These are phyloP conservation scores for Filobasidium uniguttulatum DNA, from an alignment of 1,284 basidiomycete genomes.

Conservation along the genomic window DNA sequence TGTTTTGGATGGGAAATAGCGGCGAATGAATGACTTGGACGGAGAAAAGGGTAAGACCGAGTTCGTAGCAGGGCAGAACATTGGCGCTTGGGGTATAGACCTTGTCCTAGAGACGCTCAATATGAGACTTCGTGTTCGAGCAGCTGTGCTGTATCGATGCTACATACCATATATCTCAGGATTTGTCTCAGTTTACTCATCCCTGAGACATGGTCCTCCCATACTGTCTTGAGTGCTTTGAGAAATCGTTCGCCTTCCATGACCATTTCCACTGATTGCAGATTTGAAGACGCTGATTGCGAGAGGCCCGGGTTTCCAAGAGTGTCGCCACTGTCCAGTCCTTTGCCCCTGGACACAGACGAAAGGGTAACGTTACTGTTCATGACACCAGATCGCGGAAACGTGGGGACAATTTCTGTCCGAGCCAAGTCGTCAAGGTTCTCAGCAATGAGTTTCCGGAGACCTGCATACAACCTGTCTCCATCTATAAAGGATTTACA, in stretches of 20 bases:
- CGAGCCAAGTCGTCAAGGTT: constrained; percentile 71
- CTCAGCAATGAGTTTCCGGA: constrained; percentile 61
- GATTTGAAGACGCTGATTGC: constrained; percentile 46
- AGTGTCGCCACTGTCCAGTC: constrained; percentile 14
- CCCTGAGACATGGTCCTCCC: constrained; percentile 86
- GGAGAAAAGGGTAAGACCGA: constrained; percentile 73
- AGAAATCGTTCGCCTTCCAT: constrained; percentile 69
- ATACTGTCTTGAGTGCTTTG: constrained; percentile 68
- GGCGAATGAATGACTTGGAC: constrained; percentile 60
- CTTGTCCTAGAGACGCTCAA: constrained; percentile 57
- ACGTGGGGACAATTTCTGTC: constrained; percentile 65
- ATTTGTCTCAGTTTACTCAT: constrained; percentile 84
- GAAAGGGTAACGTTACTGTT: constrained; percentile 14
- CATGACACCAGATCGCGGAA: constrained; percentile 45
- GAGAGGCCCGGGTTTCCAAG: constrained; percentile 35
- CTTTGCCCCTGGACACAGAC: constrained; percentile 14
- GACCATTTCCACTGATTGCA: constrained; percentile 27
- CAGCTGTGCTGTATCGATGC: not conserved
- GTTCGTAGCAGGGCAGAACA: constrained; percentile 67
- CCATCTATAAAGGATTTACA: constrained; percentile 39
- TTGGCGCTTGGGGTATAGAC: constrained; percentile 58
- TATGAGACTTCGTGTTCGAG: not conserved
- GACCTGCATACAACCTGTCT: constrained; percentile 75
- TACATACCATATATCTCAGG: constrained; percentile 82
- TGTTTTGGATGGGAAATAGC: constrained; percentile 57